phyloP scores from a whole-genome alignment of 768 basidiomycete species.

The Psilocybe subaeruginosa region DNA sequence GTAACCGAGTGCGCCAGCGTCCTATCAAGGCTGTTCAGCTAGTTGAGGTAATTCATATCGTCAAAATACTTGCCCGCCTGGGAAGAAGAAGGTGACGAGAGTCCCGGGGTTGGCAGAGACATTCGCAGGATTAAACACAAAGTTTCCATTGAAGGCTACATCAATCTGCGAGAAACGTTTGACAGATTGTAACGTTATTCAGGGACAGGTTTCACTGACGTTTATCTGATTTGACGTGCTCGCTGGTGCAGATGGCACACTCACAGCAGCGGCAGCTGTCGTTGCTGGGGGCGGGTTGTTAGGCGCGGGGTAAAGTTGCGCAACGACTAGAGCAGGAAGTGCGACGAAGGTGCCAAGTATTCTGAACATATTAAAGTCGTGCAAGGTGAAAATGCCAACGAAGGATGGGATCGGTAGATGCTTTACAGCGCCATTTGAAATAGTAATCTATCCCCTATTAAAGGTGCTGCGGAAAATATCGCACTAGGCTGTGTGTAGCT shows the following conservation, averaged over 20 bases:
- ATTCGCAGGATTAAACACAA: slow-evolving; percentile 48
- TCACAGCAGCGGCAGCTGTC: slow-evolving; percentile 26
- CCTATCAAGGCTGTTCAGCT: neutral
- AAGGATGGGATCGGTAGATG: slow-evolving; percentile 6
- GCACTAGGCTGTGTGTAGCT: slow-evolving; percentile 12
- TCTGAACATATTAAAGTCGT: slow-evolving; percentile 22
- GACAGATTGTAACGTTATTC: neutral
- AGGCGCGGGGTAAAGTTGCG: slow-evolving; percentile 33
- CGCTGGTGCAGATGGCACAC: slow-evolving; percentile 42
- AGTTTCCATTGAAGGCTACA: slow-evolving; percentile 40
- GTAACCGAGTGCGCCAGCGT: slow-evolving; percentile 51
- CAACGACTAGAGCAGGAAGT: slow-evolving; percentile 37
- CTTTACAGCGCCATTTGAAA: neutral
- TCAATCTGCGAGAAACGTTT: slow-evolving; percentile 36
- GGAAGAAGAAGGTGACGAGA: slow-evolving; percentile 57
- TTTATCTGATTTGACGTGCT: slow-evolving; percentile 37
- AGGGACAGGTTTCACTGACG: slow-evolving; percentile 23
- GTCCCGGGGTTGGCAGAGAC: slow-evolving; percentile 52
- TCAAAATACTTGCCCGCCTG: slow-evolving; percentile 39
- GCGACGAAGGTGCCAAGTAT: slow-evolving; percentile 15
- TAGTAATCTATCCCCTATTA: slow-evolving; percentile 19
- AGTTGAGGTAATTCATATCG: slow-evolving; percentile 1
- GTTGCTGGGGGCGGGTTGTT: slow-evolving; percentile 3
- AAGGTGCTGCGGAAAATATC: slow-evolving; percentile 23
- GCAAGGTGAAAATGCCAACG: slow-evolving; percentile 15